These are phyloP conservation scores for Fomitopsis schrenkii DNA, from an alignment of 1,284 basidiomycete genomes.

Conservation along the genomic window DNA sequence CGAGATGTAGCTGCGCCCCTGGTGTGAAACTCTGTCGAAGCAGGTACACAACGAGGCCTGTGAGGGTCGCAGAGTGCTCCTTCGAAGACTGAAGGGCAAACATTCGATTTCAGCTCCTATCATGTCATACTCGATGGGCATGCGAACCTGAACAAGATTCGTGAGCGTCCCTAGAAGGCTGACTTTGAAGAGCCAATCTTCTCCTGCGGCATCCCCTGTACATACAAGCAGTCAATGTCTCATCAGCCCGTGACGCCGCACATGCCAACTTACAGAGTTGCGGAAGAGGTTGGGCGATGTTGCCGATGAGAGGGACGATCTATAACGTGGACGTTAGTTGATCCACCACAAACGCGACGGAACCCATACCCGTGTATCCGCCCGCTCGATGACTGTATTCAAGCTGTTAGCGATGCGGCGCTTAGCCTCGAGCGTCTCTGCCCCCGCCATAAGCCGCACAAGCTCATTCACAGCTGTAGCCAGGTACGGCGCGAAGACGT, in stretches of 20 bases:
- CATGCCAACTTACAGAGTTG: slow-evolving; percentile 58
- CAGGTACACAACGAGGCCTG: slow-evolving; percentile 64
- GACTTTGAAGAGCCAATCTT: slow-evolving; percentile 78
- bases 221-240: slow-evolving; percentile 6
- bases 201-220: slow-evolving; percentile 63
- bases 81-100: slow-evolving; percentile 48
- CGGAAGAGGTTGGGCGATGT: slow-evolving; percentile 71
- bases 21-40: slow-evolving; percentile 72
- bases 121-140: background rate
- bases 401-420: slow-evolving; percentile 67
- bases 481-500: slow-evolving; percentile 59
- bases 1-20: slow-evolving; percentile 68
- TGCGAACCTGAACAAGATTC: slow-evolving; percentile 64
- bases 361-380: slow-evolving; percentile 50
- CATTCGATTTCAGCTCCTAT: background rate
- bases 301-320: slow-evolving; percentile 66
- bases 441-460: slow-evolving; percentile 68
- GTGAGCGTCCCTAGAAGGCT: slow-evolving; percentile 71
- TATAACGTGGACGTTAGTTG: slow-evolving; percentile 25
- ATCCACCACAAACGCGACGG: background rate
- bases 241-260: background rate
- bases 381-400: slow-evolving; percentile 70
- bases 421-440: slow-evolving; percentile 77
- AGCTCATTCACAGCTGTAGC: slow-evolving; percentile 56
- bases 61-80: slow-evolving; percentile 54